These are phyloP conservation scores for Paecilomyces niveus DNA, from an alignment of 2,329 filamentous ascomycete genomes.

Conservation along the genomic window DNA sequence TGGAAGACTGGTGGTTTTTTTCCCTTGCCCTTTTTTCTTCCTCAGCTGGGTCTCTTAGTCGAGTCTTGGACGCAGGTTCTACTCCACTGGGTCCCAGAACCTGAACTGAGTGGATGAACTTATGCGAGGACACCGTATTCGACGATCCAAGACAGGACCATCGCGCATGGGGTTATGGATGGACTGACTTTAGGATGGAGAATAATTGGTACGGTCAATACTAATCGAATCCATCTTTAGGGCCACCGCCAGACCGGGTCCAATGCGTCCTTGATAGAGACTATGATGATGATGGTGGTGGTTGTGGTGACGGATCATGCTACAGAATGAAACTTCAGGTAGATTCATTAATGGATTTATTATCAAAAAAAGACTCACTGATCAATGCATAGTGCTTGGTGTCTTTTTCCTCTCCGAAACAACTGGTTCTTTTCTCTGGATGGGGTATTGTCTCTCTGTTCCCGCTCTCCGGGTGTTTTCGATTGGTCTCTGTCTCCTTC, in stretches of 20 bases:
- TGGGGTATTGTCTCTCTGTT: background rate
- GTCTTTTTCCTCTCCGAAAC: background rate
- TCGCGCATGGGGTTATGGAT: background rate
- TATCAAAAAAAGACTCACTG: background rate
- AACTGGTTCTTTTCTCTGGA: background rate
- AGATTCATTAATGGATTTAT: background rate
- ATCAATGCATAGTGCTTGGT: background rate
- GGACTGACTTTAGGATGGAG: background rate
- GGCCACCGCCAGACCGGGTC: background rate
- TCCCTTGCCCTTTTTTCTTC: background rate
- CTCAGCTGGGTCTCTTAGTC: background rate
- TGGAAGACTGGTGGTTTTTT: background rate
- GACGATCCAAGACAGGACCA: background rate
- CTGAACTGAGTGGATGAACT: background rate
- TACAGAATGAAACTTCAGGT: too few species aligned
- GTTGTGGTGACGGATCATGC: background rate
- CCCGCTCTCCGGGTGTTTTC: background rate
- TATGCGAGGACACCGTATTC: background rate
- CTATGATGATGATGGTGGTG: background rate
- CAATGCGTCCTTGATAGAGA: background rate
- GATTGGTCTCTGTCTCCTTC: background rate
- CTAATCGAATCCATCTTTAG: background rate
- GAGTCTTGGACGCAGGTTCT: background rate
- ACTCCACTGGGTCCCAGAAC: background rate
- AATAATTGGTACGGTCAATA: background rate